Base-by-base conservation (phyloP, 2,329 filamentous ascomycete species). In the Malbranchea zuffiana region DNA sequence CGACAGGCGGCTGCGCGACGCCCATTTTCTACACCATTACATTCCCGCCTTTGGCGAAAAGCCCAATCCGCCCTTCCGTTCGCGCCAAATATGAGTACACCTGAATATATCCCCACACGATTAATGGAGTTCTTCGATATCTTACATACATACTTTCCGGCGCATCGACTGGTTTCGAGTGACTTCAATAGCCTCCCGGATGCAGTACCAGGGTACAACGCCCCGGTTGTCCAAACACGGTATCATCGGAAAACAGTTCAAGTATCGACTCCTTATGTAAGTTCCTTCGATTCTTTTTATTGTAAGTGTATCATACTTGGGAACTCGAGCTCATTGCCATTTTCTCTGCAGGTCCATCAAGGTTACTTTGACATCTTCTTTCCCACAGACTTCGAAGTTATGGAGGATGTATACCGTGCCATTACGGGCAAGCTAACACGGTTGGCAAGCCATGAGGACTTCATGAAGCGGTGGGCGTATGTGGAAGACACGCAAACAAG, bases 291-390 rank as follows among this genome's bases (percentile, higher is more conserved):
- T n/a, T 33, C 13, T 16, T 34, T 10, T 23, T 13, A 7, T 16
- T 6, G 10, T 5, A n/a, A n/a, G 10, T 23, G 11, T 15, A n/a
- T 23, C 17, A 39, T 49, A 29, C 45, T 39, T 39, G 13, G 20
- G 32, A 4, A 15, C 27, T 30, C 3, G 32, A 4, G 2, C 2
- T 32, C 17, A 11, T 21, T 34, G 20, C 27, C 26, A 15, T 21
- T 31, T 32, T 29, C 13, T 6, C 35, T 18, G n/a, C 45, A 92
- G 84, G 84, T 95, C 32, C 87, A 96, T 58, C 92, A 98, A 65
- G 92, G 90, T 30, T 96, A 94, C 62, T 98, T 98, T 56, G 92
- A 98, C 57, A 95, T 98, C 51, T 78, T 98, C 55, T 98, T 98
- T 65, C 90, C 90, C 0, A 98, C 90, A 7, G 82, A 98, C 61